Conservation (phyloP, 768 basidiomycete genomes). For the Hypholoma sublateritium region DNA sequence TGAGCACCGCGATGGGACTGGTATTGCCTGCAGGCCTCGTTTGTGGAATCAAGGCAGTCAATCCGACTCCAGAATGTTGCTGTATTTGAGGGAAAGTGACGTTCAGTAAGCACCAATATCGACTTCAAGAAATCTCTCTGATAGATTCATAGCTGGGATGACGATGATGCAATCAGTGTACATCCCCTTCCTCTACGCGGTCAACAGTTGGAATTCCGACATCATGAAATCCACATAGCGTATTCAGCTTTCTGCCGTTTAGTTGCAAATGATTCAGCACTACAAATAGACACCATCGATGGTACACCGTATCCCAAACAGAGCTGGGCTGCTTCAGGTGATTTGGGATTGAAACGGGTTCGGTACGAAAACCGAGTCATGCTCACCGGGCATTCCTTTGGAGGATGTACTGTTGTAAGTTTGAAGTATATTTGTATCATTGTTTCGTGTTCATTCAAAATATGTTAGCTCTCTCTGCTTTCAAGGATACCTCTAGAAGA, state of each 20-base stretch:
- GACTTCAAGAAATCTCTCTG: not conserved
- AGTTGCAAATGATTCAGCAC: constrained; percentile 32
- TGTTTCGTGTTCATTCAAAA: too few species aligned
- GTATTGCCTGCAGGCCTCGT: constrained; percentile 46
- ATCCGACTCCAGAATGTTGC: constrained; percentile 23
- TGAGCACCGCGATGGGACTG: constrained; percentile 84
- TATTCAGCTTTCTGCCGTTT: constrained; percentile 60
- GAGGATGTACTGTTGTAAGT: constrained; percentile 46
- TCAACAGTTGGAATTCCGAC: constrained; percentile 71
- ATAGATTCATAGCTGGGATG: constrained; percentile 26
- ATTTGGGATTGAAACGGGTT: constrained; percentile 26
- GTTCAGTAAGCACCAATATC: constrained; percentile 43
- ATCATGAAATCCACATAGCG: constrained; percentile 65
- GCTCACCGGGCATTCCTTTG: constrained; percentile 47
- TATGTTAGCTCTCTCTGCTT: constrained; percentile 51
- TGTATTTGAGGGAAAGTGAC: constrained; percentile 59
- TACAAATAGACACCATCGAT: constrained; percentile 39
- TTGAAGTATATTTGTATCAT: too few species aligned
- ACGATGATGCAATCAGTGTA: constrained; percentile 19
- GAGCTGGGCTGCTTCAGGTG: constrained; percentile 37
- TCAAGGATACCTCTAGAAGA: constrained; percentile 45
- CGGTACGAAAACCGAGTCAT: constrained; percentile 32
- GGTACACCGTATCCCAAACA: constrained; percentile 31
- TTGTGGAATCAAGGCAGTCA: constrained; percentile 30
- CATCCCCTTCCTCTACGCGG: constrained; percentile 52